Evolutionary conservation across 129 eudicot species (phyloP).

Genomic region (Scalesia atractyloides): DNA sequence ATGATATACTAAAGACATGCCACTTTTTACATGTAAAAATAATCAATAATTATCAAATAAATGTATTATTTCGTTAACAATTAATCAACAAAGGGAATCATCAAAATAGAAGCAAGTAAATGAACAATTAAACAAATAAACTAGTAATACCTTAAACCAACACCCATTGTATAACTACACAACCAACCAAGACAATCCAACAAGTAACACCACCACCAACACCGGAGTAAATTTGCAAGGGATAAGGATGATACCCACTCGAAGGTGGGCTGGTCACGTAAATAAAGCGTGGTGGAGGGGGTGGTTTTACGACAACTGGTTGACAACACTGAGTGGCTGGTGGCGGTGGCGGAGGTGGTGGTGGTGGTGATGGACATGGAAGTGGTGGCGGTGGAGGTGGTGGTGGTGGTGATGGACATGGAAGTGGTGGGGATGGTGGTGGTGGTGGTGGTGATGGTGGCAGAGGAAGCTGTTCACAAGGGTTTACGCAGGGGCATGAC

Average conservation of each 20-base stretch:
- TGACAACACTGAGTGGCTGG: constrained; percentile 32
- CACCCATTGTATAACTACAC: constrained; percentile 16
- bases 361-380: not conserved
- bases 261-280: constrained; percentile 42
- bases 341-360: constrained; percentile 45
- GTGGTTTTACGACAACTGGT: constrained; percentile 36
- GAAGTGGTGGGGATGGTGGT: constrained; percentile 21
- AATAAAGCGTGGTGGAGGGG: constrained; percentile 68
- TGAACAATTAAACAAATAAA: constrained; percentile 10
- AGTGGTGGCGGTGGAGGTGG: constrained; percentile 1
- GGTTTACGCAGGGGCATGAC: constrained; percentile 61
- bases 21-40: not conserved
- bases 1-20: not conserved
- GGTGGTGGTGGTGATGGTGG: constrained; percentile 35
- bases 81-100: constrained; percentile 11
- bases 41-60: not conserved
- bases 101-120: constrained; percentile 9
- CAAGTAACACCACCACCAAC: constrained; percentile 17
- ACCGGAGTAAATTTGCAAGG: constrained; percentile 41
- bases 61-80: constrained; percentile 11
- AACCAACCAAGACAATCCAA: constrained; percentile 28
- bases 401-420: constrained; percentile 13
- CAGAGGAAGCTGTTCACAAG: constrained; percentile 43
- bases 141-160: constrained; percentile 30
- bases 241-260: constrained; percentile 47